A percentile compares a stretch with the other conserved stretches of the same genome.
phyloP scores from a whole-genome alignment of 768 basidiomycete species.

The Neoboletus brunneissimus region DNA sequence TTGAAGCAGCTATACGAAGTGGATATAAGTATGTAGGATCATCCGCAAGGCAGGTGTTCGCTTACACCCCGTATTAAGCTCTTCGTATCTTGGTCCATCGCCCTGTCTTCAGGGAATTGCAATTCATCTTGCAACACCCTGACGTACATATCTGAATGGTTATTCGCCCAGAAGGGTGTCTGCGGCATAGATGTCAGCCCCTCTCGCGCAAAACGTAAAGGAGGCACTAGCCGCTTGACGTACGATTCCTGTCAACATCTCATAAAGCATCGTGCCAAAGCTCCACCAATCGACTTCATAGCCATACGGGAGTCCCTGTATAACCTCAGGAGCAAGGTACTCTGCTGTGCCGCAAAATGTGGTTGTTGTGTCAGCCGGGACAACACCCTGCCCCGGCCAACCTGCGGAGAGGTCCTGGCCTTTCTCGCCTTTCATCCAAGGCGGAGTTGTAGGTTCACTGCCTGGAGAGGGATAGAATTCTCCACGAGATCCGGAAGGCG shows the following conservation, averaged over 20 bases:
- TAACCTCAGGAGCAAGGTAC: slow-evolving; percentile 95
- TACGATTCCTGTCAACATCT: slow-evolving; percentile 95
- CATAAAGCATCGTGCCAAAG: slow-evolving; percentile 95
- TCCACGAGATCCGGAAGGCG: slow-evolving; percentile 49
- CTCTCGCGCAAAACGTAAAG: slow-evolving; percentile 15
- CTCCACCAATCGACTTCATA: slow-evolving; percentile 99
- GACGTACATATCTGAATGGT: slow-evolving; percentile 94
- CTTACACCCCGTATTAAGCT: slow-evolving; percentile 91
- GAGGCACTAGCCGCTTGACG: slow-evolving; percentile 20
- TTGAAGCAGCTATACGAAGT: slow-evolving; percentile 70
- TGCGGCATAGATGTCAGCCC: slow-evolving; percentile 32
- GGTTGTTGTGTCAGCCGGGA: slow-evolving; percentile 62
- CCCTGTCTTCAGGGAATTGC: slow-evolving; percentile 83
- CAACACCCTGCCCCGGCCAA: slow-evolving; percentile 55
- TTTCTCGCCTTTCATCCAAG: slow-evolving; percentile 74
- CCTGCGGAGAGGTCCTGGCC: slow-evolving; percentile 50
- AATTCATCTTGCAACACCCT: slow-evolving; percentile 88
- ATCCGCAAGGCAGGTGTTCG: slow-evolving; percentile 11
- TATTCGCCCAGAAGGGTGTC: slow-evolving; percentile 93
- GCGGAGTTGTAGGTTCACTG: slow-evolving; percentile 50
- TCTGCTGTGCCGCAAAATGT: slow-evolving; percentile 97
- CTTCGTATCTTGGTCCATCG: slow-evolving; percentile 94
- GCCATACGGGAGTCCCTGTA: slow-evolving; percentile 84
- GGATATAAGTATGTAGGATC: slow-evolving; percentile 8
- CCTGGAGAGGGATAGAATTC: slow-evolving; percentile 52